These are phyloP conservation scores for Suillus brevipes DNA, from an alignment of 768 basidiomycete genomes.

Conservation along the genomic window DNA sequence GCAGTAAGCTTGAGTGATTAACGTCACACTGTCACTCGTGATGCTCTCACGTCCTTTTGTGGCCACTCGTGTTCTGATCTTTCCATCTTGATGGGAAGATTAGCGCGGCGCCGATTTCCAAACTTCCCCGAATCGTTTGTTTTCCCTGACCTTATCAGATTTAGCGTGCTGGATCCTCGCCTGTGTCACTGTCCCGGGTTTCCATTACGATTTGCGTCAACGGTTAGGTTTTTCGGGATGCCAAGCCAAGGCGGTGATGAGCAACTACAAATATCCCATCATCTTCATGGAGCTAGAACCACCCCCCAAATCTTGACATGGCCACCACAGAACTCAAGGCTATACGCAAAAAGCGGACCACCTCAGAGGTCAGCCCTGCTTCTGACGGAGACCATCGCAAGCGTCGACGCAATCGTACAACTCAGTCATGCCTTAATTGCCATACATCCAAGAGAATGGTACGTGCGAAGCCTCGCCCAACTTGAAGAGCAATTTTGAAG, in stretches of 20 bases:
- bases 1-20: too few species aligned
- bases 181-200: constrained; percentile 12
- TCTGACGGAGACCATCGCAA: constrained; percentile 57
- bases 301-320: constrained; percentile 19
- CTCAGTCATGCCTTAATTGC: constrained; percentile 73
- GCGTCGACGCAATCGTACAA: constrained; percentile 69
- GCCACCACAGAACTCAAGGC: constrained; percentile 25
- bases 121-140: constrained; percentile 11
- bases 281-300: constrained; percentile 5
- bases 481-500: neutral
- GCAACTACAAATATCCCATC: constrained; percentile 30
- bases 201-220: constrained; percentile 13
- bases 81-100: constrained; percentile 21
- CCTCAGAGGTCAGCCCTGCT: constrained; percentile 27
- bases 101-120: constrained; percentile 9
- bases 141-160: constrained; percentile 20
- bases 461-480: constrained; percentile 12
- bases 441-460: constrained; percentile 78
- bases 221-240: constrained; percentile 11
- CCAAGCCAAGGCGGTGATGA: constrained; percentile 21
- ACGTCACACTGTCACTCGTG: too few species aligned
- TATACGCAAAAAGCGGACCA: constrained; percentile 33
- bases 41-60: constrained; percentile 16
- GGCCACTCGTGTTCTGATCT: constrained; percentile 18
- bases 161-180: constrained; percentile 3